Evolutionary conservation across 306 rosid species (phyloP).

Genomic region (Neltuma alba): DNA sequence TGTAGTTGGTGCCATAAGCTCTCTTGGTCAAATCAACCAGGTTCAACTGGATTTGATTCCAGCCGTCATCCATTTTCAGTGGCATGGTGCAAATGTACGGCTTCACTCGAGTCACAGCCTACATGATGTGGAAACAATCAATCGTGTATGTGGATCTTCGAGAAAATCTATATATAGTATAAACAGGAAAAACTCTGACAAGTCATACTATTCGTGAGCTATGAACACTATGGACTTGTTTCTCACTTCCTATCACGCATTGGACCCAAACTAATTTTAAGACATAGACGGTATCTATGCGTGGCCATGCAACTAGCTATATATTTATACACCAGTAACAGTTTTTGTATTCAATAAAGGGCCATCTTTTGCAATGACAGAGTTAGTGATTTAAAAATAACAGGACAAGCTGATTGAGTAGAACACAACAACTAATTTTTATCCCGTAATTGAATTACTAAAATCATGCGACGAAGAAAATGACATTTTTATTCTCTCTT

Average conservation of each 20-base stretch:
- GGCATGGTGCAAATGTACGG: constrained; percentile 97
- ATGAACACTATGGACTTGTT: not conserved
- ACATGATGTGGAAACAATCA: constrained; percentile 15
- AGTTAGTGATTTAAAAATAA: not conserved
- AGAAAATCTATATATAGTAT: not conserved
- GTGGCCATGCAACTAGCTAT: not conserved
- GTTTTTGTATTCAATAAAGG: constrained; percentile 3
- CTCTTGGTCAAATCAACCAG: constrained; percentile 83
- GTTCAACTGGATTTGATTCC: constrained; percentile 95
- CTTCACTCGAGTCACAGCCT: constrained; percentile 86
- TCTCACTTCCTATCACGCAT: not conserved
- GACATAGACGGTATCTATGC: not conserved
- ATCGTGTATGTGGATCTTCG: not conserved
- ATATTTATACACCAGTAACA: not conserved
- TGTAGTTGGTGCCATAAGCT: constrained; percentile 97
- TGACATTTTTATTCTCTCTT: not conserved
- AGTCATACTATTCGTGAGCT: not conserved
- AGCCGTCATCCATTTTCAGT: constrained; percentile 85
- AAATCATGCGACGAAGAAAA: not conserved
- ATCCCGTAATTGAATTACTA: not conserved
- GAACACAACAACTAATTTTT: not conserved
- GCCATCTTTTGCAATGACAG: not conserved
- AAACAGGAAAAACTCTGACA: not conserved
- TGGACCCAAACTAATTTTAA: not conserved
- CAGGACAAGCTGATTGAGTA: not conserved